Evolutionary conservation across 2,329 filamentous ascomycete species (phyloP).

Genomic region (Xylariaceae sp.): DNA sequence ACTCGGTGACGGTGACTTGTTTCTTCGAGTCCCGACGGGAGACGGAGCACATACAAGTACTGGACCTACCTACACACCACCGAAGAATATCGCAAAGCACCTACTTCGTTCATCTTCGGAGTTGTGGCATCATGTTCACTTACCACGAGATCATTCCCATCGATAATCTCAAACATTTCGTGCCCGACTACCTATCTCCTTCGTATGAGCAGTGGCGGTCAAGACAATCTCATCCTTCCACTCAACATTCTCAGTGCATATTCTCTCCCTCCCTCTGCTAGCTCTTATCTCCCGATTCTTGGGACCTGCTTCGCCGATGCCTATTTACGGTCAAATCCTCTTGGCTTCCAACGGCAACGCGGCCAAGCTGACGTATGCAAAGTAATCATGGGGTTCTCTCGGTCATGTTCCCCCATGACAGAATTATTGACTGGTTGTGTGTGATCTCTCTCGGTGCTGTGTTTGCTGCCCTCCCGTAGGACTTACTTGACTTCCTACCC

Average conservation of each 20-base stretch:
- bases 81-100: no score
- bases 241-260: background rate
- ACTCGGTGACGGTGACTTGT: no score
- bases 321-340: background rate
- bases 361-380: conserved; percentile 1
- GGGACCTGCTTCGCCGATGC: background rate
- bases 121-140: background rate
- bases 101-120: background rate
- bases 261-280: background rate
- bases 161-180: background rate
- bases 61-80: no score
- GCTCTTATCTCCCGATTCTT: background rate
- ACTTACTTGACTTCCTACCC: background rate
- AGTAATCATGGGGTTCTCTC: background rate
- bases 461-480: background rate
- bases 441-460: background rate
- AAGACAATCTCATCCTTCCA: background rate
- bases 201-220: background rate
- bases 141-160: background rate
- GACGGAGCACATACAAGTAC: no score
- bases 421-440: background rate
- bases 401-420: conserved; percentile 3
- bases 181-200: background rate
- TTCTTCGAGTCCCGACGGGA: no score
- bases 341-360: conserved; percentile 1